Evolutionary conservation across 495 filamentous ascomycete genomes (phyloP).

Genomic region (Talaromyces thailandensis): DNA sequence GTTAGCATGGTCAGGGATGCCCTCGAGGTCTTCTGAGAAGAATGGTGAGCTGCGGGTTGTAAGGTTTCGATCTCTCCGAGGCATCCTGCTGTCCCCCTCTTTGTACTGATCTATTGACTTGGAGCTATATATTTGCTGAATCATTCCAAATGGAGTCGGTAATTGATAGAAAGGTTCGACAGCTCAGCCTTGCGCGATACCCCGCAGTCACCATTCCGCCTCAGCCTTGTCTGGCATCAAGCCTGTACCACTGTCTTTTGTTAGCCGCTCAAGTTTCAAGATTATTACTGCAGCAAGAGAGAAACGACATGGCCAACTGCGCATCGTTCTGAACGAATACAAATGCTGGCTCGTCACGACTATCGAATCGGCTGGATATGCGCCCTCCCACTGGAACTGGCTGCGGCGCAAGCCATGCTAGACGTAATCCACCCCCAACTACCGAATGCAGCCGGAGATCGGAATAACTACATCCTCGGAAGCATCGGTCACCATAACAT

Average conservation of each 20-base stretch:
- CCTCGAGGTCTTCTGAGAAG: not conserved
- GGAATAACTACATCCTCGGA: slow-evolving; percentile 33
- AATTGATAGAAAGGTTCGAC: not conserved
- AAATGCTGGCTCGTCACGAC: not conserved
- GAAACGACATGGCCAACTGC: not conserved
- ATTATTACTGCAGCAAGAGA: not conserved
- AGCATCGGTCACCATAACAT: slow-evolving; percentile 23
- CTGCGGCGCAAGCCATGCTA: slow-evolving; percentile 34
- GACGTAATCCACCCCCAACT: slow-evolving; percentile 20
- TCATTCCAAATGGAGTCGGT: not conserved
- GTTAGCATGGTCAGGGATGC: not conserved
- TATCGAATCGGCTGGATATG: not conserved
- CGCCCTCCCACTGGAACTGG: slow-evolving; percentile 16
- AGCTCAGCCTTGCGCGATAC: not conserved
- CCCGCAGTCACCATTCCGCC: not conserved
- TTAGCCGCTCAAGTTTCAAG: not conserved
- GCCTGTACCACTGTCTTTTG: not conserved
- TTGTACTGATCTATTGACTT: not conserved
- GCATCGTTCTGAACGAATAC: not conserved
- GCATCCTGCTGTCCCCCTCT: not conserved
- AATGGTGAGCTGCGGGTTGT: not conserved
- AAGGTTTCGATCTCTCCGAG: not conserved
- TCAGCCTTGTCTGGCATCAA: not conserved
- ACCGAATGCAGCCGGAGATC: not conserved
- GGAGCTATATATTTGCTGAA: not conserved